These are phyloP conservation scores for Prunus yedoensis DNA, from an alignment of 331 rosid genomes.

Conservation along the genomic window DNA sequence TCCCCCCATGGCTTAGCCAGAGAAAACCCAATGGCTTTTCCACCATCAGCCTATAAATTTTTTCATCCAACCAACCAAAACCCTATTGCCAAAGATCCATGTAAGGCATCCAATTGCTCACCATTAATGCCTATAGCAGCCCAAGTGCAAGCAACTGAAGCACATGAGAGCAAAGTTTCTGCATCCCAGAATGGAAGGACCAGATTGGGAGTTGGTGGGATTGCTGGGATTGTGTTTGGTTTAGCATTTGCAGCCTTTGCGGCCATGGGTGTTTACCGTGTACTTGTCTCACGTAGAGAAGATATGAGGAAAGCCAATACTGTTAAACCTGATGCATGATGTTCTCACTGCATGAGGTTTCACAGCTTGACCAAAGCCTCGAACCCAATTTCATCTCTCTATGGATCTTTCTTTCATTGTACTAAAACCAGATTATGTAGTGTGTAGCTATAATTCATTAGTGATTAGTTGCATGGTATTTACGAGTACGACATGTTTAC, in stretches of 20 bases:
- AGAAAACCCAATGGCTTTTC: conserved; percentile 51
- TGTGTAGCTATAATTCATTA: conserved; percentile 1
- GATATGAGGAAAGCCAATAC: conserved; percentile 38
- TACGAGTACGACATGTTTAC: neutral
- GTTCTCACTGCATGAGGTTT: neutral
- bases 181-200: conserved; percentile 22
- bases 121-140: conserved; percentile 70
- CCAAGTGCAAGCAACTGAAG: conserved; percentile 55
- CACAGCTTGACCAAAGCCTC: neutral
- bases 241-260: conserved; percentile 52
- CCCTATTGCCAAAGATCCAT: conserved; percentile 44
- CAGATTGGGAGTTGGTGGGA: conserved; percentile 45
- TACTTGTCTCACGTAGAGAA: conserved; percentile 41
- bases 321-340: conserved; percentile 51
- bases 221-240: conserved; percentile 63
- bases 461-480: conserved; percentile 25
- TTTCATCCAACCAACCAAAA: conserved; percentile 60
- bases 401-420: neutral
- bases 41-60: conserved; percentile 82
- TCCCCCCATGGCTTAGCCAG: conserved; percentile 81
- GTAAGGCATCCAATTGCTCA: conserved; percentile 60
- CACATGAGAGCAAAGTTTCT: conserved; percentile 44
- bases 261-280: conserved; percentile 63
- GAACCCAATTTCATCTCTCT: conserved; percentile 4
- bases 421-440: conserved; percentile 1